Evolutionary conservation across 139 green algal genomes (phyloP).

Genomic region (Chlorella sorokiniana): DNA sequence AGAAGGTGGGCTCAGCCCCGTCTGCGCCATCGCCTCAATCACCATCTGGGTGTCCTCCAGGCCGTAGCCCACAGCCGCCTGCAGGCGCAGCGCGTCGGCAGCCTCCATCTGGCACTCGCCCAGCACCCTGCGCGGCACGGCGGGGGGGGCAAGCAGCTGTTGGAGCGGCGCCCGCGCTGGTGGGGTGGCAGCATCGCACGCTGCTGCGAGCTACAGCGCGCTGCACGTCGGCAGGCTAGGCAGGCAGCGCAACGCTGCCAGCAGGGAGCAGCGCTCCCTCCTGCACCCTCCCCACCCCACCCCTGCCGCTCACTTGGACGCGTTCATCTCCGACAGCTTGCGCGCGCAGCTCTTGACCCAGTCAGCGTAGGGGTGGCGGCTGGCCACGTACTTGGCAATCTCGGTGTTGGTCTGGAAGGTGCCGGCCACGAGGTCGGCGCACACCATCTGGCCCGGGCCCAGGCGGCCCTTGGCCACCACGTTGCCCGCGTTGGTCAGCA

Average conservation of each 20-base stretch:
- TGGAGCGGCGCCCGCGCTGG: background rate
- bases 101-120: slow-evolving; percentile 58
- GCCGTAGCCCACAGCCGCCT: slow-evolving; percentile 73
- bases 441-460: slow-evolving; percentile 96
- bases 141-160: background rate
- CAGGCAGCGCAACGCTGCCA: background rate
- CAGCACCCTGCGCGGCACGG: slow-evolving; percentile 23
- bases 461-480: slow-evolving; percentile 92
- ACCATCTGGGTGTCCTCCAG: slow-evolving; percentile 96
- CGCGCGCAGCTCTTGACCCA: slow-evolving; percentile 72
- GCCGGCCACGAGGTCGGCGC: slow-evolving; percentile 84
- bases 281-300: background rate
- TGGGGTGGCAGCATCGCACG: too few species aligned
- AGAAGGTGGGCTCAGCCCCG: slow-evolving; percentile 95
- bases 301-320: slow-evolving; percentile 30
- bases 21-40: slow-evolving; percentile 93
- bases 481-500: slow-evolving; percentile 84
- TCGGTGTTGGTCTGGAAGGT: slow-evolving; percentile 87
- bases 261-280: background rate
- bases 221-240: too few species aligned
- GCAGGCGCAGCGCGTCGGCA: slow-evolving; percentile 64
- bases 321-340: slow-evolving; percentile 60
- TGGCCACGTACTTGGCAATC: slow-evolving; percentile 82
- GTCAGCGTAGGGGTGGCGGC: slow-evolving; percentile 80
- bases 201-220: too few species aligned